Evolutionary conservation across 2,329 filamentous ascomycete genomes (phyloP).

Genomic region (Venturia asperata): DNA sequence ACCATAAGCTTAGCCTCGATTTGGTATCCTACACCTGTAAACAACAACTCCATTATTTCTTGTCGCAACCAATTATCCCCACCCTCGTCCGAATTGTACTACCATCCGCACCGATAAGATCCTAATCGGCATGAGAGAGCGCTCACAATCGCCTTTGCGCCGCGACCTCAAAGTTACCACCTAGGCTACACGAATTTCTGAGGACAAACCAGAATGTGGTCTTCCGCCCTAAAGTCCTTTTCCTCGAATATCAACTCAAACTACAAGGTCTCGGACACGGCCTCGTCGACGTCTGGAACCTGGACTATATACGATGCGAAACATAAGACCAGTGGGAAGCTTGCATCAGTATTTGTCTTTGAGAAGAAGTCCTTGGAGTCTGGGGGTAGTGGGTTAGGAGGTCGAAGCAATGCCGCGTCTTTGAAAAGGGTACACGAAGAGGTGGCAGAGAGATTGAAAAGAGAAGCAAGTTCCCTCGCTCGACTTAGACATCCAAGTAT

Average conservation of each 20-base stretch:
- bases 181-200: not conserved
- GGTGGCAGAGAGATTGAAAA: constrained; percentile 82
- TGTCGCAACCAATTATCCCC: not conserved
- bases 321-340: constrained; percentile 87
- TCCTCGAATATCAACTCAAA: constrained; percentile 88
- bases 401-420: constrained; percentile 55
- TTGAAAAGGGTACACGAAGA: constrained; percentile 81
- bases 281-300: constrained; percentile 75
- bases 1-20: not conserved
- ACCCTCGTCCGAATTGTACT: not conserved
- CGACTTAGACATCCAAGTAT: constrained; percentile 85
- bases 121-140: constrained; percentile 1
- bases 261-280: constrained; percentile 71
- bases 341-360: constrained; percentile 89
- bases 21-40: not conserved
- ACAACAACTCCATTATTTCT: not conserved
- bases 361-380: constrained; percentile 79
- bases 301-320: constrained; percentile 99
- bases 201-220: constrained; percentile 60
- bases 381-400: constrained; percentile 50
- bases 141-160: not conserved
- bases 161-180: not conserved
- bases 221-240: constrained; percentile 88
- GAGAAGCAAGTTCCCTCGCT: constrained; percentile 83
- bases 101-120: not conserved